Percentiles rank a stretch among this genome's conserved stretches.
Evolutionary conservation across 352 stramenopile species (phyloP).

Genomic region (Phytophthora uliginosa): DNA sequence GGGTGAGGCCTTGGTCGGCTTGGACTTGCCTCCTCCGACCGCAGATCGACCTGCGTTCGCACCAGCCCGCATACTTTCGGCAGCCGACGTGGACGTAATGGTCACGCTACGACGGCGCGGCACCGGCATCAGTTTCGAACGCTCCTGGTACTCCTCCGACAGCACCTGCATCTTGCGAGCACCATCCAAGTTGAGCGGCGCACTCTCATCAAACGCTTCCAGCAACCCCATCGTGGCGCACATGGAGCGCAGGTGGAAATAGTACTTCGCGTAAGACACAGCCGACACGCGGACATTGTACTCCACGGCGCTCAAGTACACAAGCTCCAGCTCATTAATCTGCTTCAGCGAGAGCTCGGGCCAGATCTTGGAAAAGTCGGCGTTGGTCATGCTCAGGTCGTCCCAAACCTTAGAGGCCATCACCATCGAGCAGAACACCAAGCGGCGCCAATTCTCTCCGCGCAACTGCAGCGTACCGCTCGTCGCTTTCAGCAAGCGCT

Average conservation of each 20-base stretch:
- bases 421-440: constrained; percentile 98
- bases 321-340: constrained; percentile 97
- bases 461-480: constrained; percentile 82
- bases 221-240: constrained; percentile 91
- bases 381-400: constrained; percentile 98
- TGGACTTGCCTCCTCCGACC: constrained; percentile 25
- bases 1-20: constrained; percentile 59
- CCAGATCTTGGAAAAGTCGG: constrained; percentile 96
- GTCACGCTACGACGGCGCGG: constrained; percentile 83
- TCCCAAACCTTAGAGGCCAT: constrained; percentile 98
- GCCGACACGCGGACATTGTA: constrained; percentile 92
- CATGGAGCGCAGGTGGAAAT: constrained; percentile 98
- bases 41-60: constrained; percentile 26
- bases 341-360: constrained; percentile 92
- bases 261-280: constrained; percentile 95
- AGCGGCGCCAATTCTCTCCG: constrained; percentile 93
- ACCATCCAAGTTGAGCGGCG: constrained; percentile 83
- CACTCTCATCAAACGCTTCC: constrained; percentile 78
- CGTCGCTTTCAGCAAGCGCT: constrained; percentile 95
- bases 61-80: constrained; percentile 39
- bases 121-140: constrained; percentile 78
- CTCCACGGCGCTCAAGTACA: constrained; percentile 92
- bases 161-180: constrained; percentile 91
- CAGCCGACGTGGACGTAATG: constrained; percentile 70
- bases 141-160: constrained; percentile 90